These are phyloP conservation scores for Porcisia hertigi DNA, from an alignment of 208 protist species.

Conservation along the genomic window DNA sequence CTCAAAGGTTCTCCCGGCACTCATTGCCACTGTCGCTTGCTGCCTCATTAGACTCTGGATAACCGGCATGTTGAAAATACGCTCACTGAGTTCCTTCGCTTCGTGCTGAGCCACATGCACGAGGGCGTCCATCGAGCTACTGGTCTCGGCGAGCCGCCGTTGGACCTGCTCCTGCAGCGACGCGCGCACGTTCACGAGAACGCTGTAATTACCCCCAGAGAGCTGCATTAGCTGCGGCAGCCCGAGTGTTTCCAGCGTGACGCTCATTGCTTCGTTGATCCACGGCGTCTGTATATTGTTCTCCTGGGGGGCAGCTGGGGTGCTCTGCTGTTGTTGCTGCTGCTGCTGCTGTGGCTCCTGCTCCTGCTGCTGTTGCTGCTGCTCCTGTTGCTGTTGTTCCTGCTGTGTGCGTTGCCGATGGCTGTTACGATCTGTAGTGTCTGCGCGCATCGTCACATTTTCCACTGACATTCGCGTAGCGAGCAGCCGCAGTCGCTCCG, in stretches of 20 bases:
- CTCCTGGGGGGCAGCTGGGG: neutral
- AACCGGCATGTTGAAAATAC: slow-evolving; percentile 1
- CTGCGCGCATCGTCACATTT: slow-evolving; percentile 9
- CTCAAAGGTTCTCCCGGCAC: neutral
- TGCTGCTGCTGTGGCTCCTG: slow-evolving; percentile 3
- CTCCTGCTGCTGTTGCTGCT: too few species aligned
- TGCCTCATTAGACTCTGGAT: slow-evolving; percentile 2
- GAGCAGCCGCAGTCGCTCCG: slow-evolving; percentile 48
- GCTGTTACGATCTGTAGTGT: slow-evolving; percentile 5
- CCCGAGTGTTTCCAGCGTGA: slow-evolving; percentile 4
- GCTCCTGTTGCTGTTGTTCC: neutral
- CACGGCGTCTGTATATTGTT: slow-evolving; percentile 9
- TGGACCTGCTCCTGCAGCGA: slow-evolving; percentile 20
- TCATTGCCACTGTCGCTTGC: neutral
- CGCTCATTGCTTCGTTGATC: slow-evolving; percentile 9
- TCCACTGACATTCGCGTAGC: slow-evolving; percentile 28
- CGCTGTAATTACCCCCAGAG: slow-evolving; percentile 3
- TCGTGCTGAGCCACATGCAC: slow-evolving; percentile 13
- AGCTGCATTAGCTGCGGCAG: slow-evolving; percentile 18
- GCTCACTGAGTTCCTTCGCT: slow-evolving; percentile 8
- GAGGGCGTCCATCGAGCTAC: neutral
- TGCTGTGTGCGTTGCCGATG: neutral
- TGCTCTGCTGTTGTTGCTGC: neutral
- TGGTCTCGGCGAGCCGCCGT: neutral
- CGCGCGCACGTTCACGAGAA: slow-evolving; percentile 14